Evolutionary conservation across 805 yeast species (phyloP), one percentile per base, ranked within the genome.

Genomic region (Priceomyces melissophilus): DNA sequence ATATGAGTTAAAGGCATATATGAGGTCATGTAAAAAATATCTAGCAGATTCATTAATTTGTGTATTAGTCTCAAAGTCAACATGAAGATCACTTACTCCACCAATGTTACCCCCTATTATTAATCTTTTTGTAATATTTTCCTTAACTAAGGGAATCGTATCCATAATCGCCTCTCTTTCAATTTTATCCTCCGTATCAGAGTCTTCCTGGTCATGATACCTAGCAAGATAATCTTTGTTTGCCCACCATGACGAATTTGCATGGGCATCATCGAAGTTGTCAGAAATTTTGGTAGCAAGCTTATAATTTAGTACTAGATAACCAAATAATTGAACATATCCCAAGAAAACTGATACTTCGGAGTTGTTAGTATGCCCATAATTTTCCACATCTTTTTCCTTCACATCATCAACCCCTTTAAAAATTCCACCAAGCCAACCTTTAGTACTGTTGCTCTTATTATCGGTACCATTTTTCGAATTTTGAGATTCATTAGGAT

Each of bases 291-390:
- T 55, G 11, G 47, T 37, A 32, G 53, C 63, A 35, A 65, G 56
- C 36, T 58, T 57, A 43, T 67, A 67, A 46, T 69, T 69, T 25
- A 65, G 56, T 7, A 67, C 63, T 10, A 64, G 61, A 31, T 60
- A 67, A 4, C 75, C 75, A 33, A 65, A 45, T 38, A 69, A 44
- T 47, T 69, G 75, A 15, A 68, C 43, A 44, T 68, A 60, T 1
- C 73, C 73, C 26, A 69, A 48, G 35, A 61, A 55, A 3, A 67
- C 46, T 5, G 48, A 36, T 40, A 48, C 36, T n/a, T 35, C 40
- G 10, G 14, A 12, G 8, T 29, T 8, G 4, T 20, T 20, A 8
- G 4, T 20, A 4, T 20, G 7, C 8, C 25, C 25, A 8, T 20
- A 5, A 7, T 17, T 26, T 9, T 15, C 29, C n/a, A 25, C 20